phyloP scores from a whole-genome alignment of 805 yeast genomes.

The Priceomyces medius region DNA sequence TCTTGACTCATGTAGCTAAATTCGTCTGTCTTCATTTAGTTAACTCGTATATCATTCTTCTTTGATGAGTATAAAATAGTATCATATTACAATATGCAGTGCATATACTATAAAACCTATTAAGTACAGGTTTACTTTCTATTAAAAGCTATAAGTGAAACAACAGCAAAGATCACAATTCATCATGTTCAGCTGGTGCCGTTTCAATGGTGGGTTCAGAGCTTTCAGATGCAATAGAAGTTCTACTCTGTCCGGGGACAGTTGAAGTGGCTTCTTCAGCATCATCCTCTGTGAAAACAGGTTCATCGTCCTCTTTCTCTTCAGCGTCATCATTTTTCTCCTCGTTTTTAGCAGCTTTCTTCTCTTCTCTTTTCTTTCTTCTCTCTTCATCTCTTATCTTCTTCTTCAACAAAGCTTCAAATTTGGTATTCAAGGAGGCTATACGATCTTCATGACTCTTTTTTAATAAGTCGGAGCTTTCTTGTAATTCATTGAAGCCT shows the following conservation, averaged over 20 bases:
- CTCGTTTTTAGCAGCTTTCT: slow-evolving; percentile 21
- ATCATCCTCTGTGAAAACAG: slow-evolving; percentile 21
- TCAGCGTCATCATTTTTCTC: slow-evolving; percentile 12
- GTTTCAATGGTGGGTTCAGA: not conserved
- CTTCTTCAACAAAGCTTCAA: slow-evolving; percentile 29
- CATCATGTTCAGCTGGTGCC: slow-evolving; percentile 1
- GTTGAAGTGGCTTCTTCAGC: slow-evolving; percentile 7
- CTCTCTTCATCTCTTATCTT: slow-evolving; percentile 31
- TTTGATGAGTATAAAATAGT: not conserved
- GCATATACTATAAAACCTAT: not conserved
- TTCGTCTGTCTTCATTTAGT: not conserved
- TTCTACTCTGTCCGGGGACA: not conserved
- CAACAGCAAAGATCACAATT: not conserved
- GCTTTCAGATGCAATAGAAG: not conserved
- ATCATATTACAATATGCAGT: not conserved
- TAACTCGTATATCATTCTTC: not conserved
- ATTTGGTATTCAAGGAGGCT: slow-evolving; percentile 24
- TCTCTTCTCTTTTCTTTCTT: slow-evolving; percentile 29
- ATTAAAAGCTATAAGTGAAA: not conserved
- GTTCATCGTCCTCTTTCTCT: not conserved
- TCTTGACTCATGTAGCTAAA: not conserved
- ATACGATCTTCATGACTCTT: slow-evolving; percentile 28
- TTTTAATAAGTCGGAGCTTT: slow-evolving; percentile 30
- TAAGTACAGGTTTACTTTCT: too few relatives aligned
- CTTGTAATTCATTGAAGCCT: slow-evolving; percentile 24